Conservation (phyloP, 73 alveolate genomes). For the Paraurostyla sp. region DNA sequence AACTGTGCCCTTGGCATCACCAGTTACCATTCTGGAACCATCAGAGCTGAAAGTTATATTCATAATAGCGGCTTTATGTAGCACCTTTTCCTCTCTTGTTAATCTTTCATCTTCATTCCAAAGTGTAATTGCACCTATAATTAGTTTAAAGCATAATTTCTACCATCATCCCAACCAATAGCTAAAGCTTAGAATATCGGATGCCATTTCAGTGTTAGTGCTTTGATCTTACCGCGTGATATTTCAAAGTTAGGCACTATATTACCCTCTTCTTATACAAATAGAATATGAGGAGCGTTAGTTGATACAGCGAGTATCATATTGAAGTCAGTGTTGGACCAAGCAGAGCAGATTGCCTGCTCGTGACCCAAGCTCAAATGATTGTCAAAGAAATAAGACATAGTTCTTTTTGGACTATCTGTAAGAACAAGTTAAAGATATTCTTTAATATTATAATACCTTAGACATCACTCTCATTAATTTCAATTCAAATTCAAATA, state of each 20-base stretch:
- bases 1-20: constrained; percentile 95
- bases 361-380: constrained; percentile 66
- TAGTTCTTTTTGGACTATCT: background rate
- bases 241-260: constrained; percentile 87
- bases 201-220: constrained; percentile 95
- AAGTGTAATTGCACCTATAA: constrained; percentile 80
- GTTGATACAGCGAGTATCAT: constrained; percentile 83
- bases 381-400: constrained; percentile 78
- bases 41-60: constrained; percentile 88
- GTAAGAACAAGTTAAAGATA: background rate
- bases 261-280: constrained; percentile 93
- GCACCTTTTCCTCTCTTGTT: constrained; percentile 94
- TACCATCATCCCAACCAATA: constrained; percentile 97
- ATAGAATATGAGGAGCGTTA: constrained; percentile 67
- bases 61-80: constrained; percentile 92
- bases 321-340: constrained; percentile 80
- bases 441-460: too few relatives aligned
- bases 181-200: constrained; percentile 93
- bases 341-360: constrained; percentile 66
- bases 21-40: constrained; percentile 98
- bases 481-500: too few relatives aligned
- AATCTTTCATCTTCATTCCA: constrained; percentile 96
- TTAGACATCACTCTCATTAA: too few relatives aligned
- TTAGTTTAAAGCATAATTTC: constrained; percentile 25
- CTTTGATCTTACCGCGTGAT: constrained; percentile 77